Conservation (phyloP, 306 rosid species). For the Fagus crenata region DNA sequence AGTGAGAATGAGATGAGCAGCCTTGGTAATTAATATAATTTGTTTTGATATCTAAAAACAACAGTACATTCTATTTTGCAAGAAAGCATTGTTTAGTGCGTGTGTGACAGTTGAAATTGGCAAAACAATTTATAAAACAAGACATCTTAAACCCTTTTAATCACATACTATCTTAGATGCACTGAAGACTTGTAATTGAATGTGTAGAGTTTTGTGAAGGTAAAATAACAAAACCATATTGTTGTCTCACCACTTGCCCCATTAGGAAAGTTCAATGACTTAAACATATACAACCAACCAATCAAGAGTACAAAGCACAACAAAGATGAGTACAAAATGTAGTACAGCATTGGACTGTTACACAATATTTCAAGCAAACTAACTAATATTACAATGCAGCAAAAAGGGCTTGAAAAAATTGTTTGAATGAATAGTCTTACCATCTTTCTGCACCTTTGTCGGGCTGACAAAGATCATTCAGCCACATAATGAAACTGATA, state of each 20-base stretch:
- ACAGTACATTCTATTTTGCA: background rate
- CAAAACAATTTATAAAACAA: background rate
- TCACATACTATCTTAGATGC: background rate
- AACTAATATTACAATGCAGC: slow-evolving; percentile 1
- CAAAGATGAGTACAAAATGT: background rate
- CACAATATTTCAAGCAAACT: slow-evolving; percentile 18
- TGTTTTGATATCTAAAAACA: background rate
- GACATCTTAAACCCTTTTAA: background rate
- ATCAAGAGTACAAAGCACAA: background rate
- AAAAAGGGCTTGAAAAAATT: slow-evolving; percentile 19
- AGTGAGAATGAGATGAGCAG: slow-evolving; percentile 5
- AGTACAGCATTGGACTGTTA: background rate
- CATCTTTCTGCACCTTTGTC: slow-evolving; percentile 75
- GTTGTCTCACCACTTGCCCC: background rate
- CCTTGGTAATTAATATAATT: background rate
- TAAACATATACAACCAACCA: background rate
- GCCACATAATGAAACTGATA: slow-evolving; percentile 86
- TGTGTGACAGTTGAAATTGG: background rate
- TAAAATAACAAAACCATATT: background rate
- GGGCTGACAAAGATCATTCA: slow-evolving; percentile 61
- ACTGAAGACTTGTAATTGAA: background rate
- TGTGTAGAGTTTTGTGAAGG: background rate
- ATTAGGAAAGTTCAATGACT: background rate
- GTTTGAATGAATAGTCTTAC: slow-evolving; percentile 43
- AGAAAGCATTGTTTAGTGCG: background rate